phyloP scores from a whole-genome alignment of 352 stramenopile species.

The Phytophthora citrophthora region DNA sequence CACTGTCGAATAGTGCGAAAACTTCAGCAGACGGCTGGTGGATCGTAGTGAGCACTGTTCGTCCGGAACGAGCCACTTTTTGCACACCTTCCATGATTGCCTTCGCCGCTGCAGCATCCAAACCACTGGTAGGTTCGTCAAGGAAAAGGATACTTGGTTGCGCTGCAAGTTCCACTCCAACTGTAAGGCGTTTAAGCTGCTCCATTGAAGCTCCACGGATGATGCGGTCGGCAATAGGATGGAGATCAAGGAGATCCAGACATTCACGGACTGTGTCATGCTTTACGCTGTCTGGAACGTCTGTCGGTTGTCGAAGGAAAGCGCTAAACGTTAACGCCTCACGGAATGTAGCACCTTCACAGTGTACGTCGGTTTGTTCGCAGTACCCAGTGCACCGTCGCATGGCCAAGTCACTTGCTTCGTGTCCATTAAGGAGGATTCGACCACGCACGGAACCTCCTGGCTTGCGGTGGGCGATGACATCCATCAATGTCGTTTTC shows the following conservation, averaged over 20 bases:
- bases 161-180: conserved; percentile 54
- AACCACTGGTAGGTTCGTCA: conserved; percentile 60
- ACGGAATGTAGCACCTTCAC: conserved; percentile 76
- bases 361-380: conserved; percentile 56
- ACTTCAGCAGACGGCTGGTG: conserved; percentile 48
- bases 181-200: conserved; percentile 60
- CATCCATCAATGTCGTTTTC: conserved; percentile 48
- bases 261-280: conserved; percentile 71
- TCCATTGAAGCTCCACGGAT: conserved; percentile 50
- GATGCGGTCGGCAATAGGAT: conserved; percentile 58
- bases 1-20: conserved; percentile 87
- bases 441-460: conserved; percentile 44
- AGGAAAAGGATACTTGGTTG: conserved; percentile 61
- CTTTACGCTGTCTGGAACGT: conserved; percentile 46
- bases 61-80: conserved; percentile 69
- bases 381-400: conserved; percentile 57
- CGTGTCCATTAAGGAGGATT: conserved; percentile 61
- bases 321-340: conserved; percentile 92
- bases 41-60: conserved; percentile 74
- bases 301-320: conserved; percentile 64
- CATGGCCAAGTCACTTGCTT: conserved; percentile 52
- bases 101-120: conserved; percentile 77
- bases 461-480: conserved; percentile 47
- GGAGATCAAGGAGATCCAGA: conserved; percentile 78
- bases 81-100: conserved; percentile 67